A percentile compares a stretch with the other conserved stretches of the same genome.
Evolutionary conservation across 2,329 filamentous ascomycete species (phyloP).

Genomic region (Diplocarpon rosae): DNA sequence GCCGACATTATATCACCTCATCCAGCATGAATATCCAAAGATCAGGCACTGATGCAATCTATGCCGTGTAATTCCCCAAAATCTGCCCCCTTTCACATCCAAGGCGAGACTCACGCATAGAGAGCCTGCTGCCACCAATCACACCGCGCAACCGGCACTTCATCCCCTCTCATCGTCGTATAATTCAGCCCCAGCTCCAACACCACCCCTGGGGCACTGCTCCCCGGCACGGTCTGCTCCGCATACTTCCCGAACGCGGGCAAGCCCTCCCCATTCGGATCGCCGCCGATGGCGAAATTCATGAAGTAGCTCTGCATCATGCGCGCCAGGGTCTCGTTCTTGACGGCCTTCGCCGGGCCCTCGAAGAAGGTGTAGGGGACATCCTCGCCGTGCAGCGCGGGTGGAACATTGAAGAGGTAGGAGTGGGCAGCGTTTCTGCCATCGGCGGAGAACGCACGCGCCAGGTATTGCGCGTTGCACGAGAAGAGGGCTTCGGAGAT

Average conservation of each 20-base stretch:
- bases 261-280: conserved; percentile 21
- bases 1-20: no score
- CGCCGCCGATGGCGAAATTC: conserved; percentile 26
- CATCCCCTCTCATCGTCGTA: conserved; percentile 9
- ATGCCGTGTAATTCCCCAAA: no score
- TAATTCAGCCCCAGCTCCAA: conserved; percentile 5
- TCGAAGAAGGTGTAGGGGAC: conserved; percentile 41
- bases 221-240: not conserved
- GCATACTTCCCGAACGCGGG: conserved; percentile 1
- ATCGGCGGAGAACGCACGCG: conserved; percentile 29
- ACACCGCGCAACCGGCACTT: conserved; percentile 25
- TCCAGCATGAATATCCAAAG: no score
- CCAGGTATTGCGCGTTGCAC: conserved; percentile 42
- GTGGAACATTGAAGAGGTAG: conserved; percentile 42
- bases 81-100: not conserved
- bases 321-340: conserved; percentile 23
- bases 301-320: conserved; percentile 30
- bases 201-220: not conserved
- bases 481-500: conserved; percentile 35
- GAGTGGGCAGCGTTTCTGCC: conserved; percentile 33
- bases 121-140: conserved; percentile 27
- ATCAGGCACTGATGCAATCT: no score
- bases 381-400: conserved; percentile 42
- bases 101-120: conserved; percentile 4
- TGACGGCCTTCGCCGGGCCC: conserved; percentile 14